Base-by-base conservation (phyloP, 108 stramenopile genomes). In the Mayamaea pseudoterrestris region DNA sequence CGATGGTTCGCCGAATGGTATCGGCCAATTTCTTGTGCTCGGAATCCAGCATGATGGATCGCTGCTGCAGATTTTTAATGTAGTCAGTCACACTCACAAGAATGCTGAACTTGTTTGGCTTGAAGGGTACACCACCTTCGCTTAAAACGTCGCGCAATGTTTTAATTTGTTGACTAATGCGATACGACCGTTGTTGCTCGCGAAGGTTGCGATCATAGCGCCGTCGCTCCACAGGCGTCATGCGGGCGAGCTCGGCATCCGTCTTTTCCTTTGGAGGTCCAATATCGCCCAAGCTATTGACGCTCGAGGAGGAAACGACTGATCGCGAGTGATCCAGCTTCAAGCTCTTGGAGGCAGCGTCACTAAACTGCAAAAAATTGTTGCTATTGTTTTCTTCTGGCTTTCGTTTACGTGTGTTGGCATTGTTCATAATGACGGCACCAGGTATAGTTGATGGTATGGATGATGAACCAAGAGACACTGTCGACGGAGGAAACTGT, bases 141-240 rank as follows among this genome's bases (percentile, higher is more conserved):
- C 55, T 18, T 34, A 92, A 55, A 2, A 92, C 67, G 30, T 71
- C 58, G 0, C 85, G 66, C 8, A 92, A 49, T 55, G 84, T 76
- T 36, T 79, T 68, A 60, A 92, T 88, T 42, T 87, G 80, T 28
- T 69, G 69, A 28, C 69, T 71, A 26, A 92, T 92, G 20, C 61
- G 63, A 47, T 65, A 73, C 0, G 83, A 85, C n/a, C 90, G 73
- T 53, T 85, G 78, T 52, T 92, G 85, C 58, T 92, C 90, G 14
- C 85, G 63, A 2, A 80, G 42, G 54, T 92, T 92, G 4, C 85
- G 74, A 30, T 87, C 81, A 27, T 81, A 66, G 5, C 85, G 71
- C 27, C 84, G 67, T 44, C 71, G 56, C 14, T 71, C 60, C 25
- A 67, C 61, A 3, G 80, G 78, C 0, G 64, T 51, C 64, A 78